Evolutionary conservation across 1,284 basidiomycete species (phyloP).

Genomic region (Microbotryum silenes-acaulis): DNA sequence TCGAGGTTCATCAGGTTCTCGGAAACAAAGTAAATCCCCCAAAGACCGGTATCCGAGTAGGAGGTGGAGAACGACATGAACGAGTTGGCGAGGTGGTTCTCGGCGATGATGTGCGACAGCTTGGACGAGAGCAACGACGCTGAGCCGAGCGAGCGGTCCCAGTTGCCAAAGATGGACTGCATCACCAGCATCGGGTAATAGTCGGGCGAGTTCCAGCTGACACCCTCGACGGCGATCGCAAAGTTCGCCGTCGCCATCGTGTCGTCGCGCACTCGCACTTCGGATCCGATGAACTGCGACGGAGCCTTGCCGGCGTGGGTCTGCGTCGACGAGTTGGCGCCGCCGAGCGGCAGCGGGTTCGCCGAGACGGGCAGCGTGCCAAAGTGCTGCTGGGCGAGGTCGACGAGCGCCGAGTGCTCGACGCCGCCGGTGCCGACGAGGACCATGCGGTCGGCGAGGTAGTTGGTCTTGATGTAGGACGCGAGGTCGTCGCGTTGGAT

Average conservation of each 20-base stretch:
- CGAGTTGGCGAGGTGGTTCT: slow-evolving; percentile 95
- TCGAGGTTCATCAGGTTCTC: slow-evolving; percentile 86
- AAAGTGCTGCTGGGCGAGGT: slow-evolving; percentile 92
- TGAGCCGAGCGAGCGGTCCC: slow-evolving; percentile 94
- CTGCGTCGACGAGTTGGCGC: not conserved
- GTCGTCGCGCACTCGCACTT: slow-evolving; percentile 94
- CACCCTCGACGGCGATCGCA: slow-evolving; percentile 95
- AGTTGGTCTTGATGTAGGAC: slow-evolving; percentile 94
- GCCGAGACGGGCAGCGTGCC: slow-evolving; percentile 76
- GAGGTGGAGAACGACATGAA: slow-evolving; percentile 99
- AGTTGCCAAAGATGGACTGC: slow-evolving; percentile 98
- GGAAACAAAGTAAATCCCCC: slow-evolving; percentile 95
- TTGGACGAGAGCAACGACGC: slow-evolving; percentile 82
- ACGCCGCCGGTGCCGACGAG: slow-evolving; percentile 95
- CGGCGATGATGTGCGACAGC: slow-evolving; percentile 83
- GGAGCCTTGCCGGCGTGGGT: slow-evolving; percentile 56
- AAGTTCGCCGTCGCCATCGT: slow-evolving; percentile 80
- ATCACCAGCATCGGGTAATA: slow-evolving; percentile 99
- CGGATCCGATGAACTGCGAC: slow-evolving; percentile 83
- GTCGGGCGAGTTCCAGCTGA: slow-evolving; percentile 94
- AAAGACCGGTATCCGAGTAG: slow-evolving; percentile 98
- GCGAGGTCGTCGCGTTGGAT: slow-evolving; percentile 86
- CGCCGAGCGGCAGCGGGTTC: slow-evolving; percentile 79
- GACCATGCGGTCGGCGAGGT: slow-evolving; percentile 97
- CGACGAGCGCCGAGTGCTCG: slow-evolving; percentile 84